A percentile compares a stretch with the other conserved stretches of the same genome.
phyloP scores from a whole-genome alignment of 2,329 filamentous ascomycete genomes.

The Stachybotrys elegans region DNA sequence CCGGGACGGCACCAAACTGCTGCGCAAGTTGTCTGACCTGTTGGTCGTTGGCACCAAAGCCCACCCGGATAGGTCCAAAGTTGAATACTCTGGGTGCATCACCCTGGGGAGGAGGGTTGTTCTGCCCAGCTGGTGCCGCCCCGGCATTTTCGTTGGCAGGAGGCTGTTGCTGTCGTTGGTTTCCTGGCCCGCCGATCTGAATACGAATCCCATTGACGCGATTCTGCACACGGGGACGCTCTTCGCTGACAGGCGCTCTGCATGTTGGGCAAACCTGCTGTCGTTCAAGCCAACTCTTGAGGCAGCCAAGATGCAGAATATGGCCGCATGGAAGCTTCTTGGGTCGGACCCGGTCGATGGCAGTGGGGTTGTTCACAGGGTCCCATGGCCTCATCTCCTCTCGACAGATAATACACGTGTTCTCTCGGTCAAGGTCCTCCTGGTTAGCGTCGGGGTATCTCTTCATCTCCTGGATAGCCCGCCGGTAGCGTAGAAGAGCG shows the following conservation, averaged over 20 bases:
- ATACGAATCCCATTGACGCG: conserved; percentile 24
- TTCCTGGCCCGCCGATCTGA: conserved; percentile 20
- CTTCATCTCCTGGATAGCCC: conserved; percentile 92
- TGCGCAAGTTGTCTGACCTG: conserved; percentile 65
- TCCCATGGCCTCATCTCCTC: conserved; percentile 90
- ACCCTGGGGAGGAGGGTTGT: conserved; percentile 14
- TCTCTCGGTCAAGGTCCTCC: conserved; percentile 79
- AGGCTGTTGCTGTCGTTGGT: conserved; percentile 16
- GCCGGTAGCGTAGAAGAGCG: conserved; percentile 84
- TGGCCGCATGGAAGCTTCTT: conserved; percentile 97
- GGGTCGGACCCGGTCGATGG: conserved; percentile 77
- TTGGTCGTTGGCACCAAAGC: conserved; percentile 66
- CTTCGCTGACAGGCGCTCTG: conserved; percentile 63
- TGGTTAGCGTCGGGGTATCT: conserved; percentile 85
- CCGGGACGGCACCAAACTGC: conserved; percentile 45
- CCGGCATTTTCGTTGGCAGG: conserved; percentile 7
- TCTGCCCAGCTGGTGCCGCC: conserved; percentile 15
- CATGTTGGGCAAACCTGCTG: conserved; percentile 98
- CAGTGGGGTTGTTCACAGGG: conserved; percentile 50
- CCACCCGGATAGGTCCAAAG: conserved; percentile 69
- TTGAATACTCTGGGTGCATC: conserved; percentile 59
- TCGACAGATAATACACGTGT: conserved; percentile 95
- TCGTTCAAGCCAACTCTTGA: conserved; percentile 94
- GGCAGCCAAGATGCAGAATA: conserved; percentile 87
- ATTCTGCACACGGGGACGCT: conserved; percentile 21